Evolutionary conservation across 2,329 filamentous ascomycete genomes (phyloP), one percentile per base, ranked within the genome.

Genomic region (Ploettnerulaceae sp.): DNA sequence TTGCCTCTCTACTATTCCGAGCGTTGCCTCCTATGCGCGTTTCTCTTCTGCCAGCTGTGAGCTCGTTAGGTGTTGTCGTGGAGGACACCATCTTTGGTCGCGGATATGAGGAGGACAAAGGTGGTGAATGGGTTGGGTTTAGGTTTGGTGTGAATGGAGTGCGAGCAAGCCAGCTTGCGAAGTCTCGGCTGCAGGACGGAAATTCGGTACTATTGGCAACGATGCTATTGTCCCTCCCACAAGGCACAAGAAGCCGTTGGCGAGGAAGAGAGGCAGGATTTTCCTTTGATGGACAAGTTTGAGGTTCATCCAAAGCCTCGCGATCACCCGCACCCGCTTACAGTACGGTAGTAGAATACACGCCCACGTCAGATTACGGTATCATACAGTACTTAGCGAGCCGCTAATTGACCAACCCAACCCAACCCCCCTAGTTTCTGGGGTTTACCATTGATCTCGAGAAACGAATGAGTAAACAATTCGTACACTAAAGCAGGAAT

Each of bases 51-150:
- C 22, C 25, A 36, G 31, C 31, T 4, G 25, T 28, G 24, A 14
- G 21, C 22, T 29, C 21, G 8, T 11, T 29, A 14, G 45, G 31
- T 2, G 45, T 21, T 29, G 45, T 41, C 17, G 32, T 41, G 17
- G 36, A 35, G 24, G 45, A 37, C 22, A 37, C 45, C 45, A 47
- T 47, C 8, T 28, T 29, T 7, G 11, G 17, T 26, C 29, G 21
- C 41, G 36, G 11, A 47, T 20, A 20, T 33, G 21, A 20, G n/a
- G 31, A 11, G 12, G 17, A 33, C 3, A 6, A 24, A 36, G 41
- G 8, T 20, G 15, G 15, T 14, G 8, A 1, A 11, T 20, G 24
- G 17, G 14, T 21, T 36, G 9, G 17, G 11, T 34, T 43, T 12
- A 11, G 31, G 31, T 17, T 33, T 14, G 31, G 31, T 15, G 14